These are phyloP conservation scores for Deuterostichococcus epilithicus DNA, from an alignment of 139 green algal species.

Conservation along the genomic window DNA sequence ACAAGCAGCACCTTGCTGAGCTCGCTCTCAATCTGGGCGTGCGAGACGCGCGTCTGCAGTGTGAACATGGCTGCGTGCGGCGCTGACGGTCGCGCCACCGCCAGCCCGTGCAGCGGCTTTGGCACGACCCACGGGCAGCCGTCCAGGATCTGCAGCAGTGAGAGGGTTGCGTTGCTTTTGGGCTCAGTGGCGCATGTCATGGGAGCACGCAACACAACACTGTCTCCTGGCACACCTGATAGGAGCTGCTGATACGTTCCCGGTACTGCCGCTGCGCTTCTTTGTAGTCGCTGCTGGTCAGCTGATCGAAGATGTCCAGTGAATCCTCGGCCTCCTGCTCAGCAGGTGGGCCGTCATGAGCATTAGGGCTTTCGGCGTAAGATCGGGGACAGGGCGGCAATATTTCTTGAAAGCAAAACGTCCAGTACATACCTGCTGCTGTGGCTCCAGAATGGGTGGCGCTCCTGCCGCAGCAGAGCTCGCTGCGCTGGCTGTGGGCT, in stretches of 20 bases:
- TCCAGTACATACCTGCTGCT: background rate
- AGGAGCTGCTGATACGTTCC: background rate
- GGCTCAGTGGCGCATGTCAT: no score
- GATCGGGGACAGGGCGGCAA: no score
- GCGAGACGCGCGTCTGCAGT: background rate
- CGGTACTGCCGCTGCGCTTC: background rate
- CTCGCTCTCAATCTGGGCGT: background rate
- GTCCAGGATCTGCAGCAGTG: conserved; percentile 8
- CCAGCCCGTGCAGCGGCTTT: background rate
- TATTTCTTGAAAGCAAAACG: no score
- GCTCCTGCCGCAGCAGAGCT: background rate
- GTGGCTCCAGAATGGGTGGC: background rate
- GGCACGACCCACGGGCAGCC: conserved; percentile 1
- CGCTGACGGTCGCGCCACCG: background rate
- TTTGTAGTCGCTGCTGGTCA: background rate
- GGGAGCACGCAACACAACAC: no score
- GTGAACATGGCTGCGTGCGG: background rate
- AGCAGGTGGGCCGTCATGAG: no score
- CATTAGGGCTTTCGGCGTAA: no score
- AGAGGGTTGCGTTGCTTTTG: no score
- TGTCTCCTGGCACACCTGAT: background rate
- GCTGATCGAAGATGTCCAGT: background rate
- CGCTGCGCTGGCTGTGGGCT: background rate
- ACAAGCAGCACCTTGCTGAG: background rate
- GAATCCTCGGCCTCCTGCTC: background rate